Evolutionary conservation across 768 basidiomycete species (phyloP).

Genomic region (Boletales sp.): DNA sequence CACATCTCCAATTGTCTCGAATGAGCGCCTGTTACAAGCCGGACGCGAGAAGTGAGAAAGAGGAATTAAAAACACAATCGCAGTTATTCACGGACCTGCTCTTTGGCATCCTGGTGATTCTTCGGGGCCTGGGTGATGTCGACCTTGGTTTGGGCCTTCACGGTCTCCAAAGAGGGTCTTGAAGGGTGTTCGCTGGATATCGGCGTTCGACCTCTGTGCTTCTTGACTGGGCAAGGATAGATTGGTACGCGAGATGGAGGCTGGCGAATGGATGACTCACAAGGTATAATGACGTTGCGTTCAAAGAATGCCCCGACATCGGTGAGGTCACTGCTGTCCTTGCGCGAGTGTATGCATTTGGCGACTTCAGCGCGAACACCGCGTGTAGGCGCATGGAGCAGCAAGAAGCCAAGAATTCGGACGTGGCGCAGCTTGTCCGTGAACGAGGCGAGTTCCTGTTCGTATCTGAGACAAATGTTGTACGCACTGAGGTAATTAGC

Average conservation of each 20-base stretch:
- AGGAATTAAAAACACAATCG: too few relatives aligned
- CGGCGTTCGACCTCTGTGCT: slow-evolving; percentile 17
- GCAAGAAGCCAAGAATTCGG: slow-evolving; percentile 5
- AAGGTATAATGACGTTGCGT: background rate
- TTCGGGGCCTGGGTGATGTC: background rate
- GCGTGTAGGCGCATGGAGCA: slow-evolving; percentile 3
- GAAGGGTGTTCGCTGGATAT: slow-evolving; percentile 9
- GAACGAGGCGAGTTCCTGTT: background rate
- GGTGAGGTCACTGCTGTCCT: background rate
- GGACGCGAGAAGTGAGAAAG: background rate
- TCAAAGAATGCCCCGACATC: slow-evolving; percentile 3
- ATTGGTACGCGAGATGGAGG: background rate
- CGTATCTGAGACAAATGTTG: background rate
- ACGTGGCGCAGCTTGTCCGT: background rate
- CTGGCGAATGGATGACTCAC: background rate
- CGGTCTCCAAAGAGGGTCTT: slow-evolving; percentile 14
- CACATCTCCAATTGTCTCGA: slow-evolving; percentile 35
- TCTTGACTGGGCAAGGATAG: slow-evolving; percentile 8
- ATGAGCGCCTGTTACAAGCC: slow-evolving; percentile 29
- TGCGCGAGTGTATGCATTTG: slow-evolving; percentile 2
- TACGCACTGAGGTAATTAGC: background rate
- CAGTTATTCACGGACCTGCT: background rate
- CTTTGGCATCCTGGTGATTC: slow-evolving; percentile 3
- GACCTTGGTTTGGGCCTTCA: background rate
- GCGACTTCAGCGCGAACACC: slow-evolving; percentile 1